Percentiles rank a stretch among this genome's conserved stretches.
Conservation (phyloP, 2,329 filamentous ascomycete species). For the Chaetothyriales sp. region DNA sequence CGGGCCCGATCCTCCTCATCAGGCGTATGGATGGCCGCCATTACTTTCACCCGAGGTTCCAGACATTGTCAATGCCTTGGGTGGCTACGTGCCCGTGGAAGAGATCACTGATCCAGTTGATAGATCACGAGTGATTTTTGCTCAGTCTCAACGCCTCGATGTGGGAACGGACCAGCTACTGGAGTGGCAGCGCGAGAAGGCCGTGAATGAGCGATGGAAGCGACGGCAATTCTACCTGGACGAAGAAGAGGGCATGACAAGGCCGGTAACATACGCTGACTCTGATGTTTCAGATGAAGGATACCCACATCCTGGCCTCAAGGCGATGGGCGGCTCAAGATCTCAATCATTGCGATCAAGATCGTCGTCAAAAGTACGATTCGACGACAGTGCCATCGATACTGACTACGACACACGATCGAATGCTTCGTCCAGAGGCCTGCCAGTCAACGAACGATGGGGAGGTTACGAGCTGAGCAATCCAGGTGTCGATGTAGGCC, state of each 20-base stretch:
- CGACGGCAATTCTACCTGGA: conserved; percentile 69
- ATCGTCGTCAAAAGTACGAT: conserved; percentile 65
- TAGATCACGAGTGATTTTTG: conserved; percentile 25
- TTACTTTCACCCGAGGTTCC: conserved; percentile 10
- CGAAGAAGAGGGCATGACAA: conserved; percentile 61
- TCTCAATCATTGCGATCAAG: conserved; percentile 43
- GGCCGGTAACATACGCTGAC: conserved; percentile 44
- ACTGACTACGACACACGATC: conserved; percentile 56
- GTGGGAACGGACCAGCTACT: conserved; percentile 24
- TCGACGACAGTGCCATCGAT: conserved; percentile 51
- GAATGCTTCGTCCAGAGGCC: conserved; percentile 56
- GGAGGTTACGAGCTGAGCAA: conserved; percentile 65
- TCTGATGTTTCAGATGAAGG: conserved; percentile 25
- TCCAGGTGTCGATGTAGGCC: conserved; percentile 67
- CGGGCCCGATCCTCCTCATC: conserved; percentile 9
- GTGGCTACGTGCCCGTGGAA: conserved; percentile 26
- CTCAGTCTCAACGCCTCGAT: conserved; percentile 25
- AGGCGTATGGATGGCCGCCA: conserved; percentile 12
- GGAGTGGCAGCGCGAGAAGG: conserved; percentile 25
- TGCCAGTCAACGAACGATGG: conserved; percentile 54
- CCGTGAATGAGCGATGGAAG: conserved; percentile 57
- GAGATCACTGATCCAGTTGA: conserved; percentile 30
- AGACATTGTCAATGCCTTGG: conserved; percentile 30
- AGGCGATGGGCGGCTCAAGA: conserved; percentile 25
- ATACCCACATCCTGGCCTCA: conserved; percentile 41